These are phyloP conservation scores for Chaetomium strumarium DNA, from an alignment of 2,329 filamentous ascomycete species.

Conservation along the genomic window DNA sequence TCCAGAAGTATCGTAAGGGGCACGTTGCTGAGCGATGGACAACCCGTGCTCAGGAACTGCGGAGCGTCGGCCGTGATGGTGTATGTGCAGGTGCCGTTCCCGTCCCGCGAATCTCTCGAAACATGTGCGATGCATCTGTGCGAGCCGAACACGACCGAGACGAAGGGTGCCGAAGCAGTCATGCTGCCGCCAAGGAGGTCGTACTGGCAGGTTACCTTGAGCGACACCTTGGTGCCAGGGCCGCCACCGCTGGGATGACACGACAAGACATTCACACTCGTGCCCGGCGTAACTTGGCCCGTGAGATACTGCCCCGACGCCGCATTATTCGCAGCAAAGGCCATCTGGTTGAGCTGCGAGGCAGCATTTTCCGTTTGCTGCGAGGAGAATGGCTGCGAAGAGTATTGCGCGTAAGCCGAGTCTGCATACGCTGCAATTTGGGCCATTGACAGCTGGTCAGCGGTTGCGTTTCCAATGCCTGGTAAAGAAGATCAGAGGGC, in stretches of 20 bases:
- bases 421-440: conserved; percentile 34
- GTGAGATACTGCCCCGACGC: conserved; percentile 60
- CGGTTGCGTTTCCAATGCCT: not conserved
- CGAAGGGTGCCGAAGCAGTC: conserved; percentile 48
- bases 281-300: conserved; percentile 52
- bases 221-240: conserved; percentile 62
- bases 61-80: conserved; percentile 68
- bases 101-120: conserved; percentile 53
- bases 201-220: conserved; percentile 70
- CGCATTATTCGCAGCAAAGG: conserved; percentile 55
- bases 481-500: not conserved
- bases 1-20: conserved; percentile 51
- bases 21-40: conserved; percentile 42
- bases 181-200: conserved; percentile 53
- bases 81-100: conserved; percentile 59
- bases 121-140: conserved; percentile 64
- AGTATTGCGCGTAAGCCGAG: conserved; percentile 48
- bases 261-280: conserved; percentile 51
- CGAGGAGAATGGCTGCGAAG: conserved; percentile 40
- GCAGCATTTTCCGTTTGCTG: conserved; percentile 46
- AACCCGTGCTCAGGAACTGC: conserved; percentile 46
- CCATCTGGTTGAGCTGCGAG: conserved; percentile 48
- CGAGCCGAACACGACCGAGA: conserved; percentile 72
- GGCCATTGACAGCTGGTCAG: conserved; percentile 3
- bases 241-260: conserved; percentile 64